These are phyloP conservation scores for Paraglomus occultum DNA, from an alignment of 192 early-diverging fungal species.

Conservation along the genomic window DNA sequence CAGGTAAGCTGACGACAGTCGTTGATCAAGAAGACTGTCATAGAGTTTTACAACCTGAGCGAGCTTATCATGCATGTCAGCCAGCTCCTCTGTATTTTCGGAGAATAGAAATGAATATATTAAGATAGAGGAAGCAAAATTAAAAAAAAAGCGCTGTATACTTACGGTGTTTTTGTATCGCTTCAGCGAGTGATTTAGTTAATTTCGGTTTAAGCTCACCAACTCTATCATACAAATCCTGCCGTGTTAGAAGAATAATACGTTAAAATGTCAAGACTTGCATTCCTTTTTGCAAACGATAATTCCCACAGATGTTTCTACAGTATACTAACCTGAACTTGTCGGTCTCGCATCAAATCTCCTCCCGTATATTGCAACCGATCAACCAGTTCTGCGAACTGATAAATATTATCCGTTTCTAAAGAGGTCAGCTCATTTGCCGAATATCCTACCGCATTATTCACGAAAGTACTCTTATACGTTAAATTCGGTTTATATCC, in stretches of 20 bases:
- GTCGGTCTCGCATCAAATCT: slow-evolving; percentile 70
- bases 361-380: slow-evolving; percentile 76
- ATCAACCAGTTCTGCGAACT: slow-evolving; percentile 86
- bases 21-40: slow-evolving; percentile 82
- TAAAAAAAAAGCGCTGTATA: background rate
- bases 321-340: slow-evolving; percentile 58
- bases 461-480: background rate
- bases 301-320: too few species aligned
- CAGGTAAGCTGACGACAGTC: slow-evolving; percentile 44
- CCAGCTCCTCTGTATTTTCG: slow-evolving; percentile 50
- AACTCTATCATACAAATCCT: slow-evolving; percentile 81
- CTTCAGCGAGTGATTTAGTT: slow-evolving; percentile 66
- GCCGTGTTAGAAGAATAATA: background rate
- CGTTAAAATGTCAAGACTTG: slow-evolving; percentile 28
- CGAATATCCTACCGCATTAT: background rate
- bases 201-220: slow-evolving; percentile 84
- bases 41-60: slow-evolving; percentile 79
- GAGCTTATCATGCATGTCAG: slow-evolving; percentile 82
- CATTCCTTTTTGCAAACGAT: background rate
- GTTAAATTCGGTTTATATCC: slow-evolving; percentile 35
- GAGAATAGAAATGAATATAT: background rate
- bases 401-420: slow-evolving; percentile 86
- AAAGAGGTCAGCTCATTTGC: slow-evolving; percentile 63
- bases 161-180: slow-evolving; percentile 74
- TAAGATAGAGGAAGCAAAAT: background rate